Evolutionary conservation across 257 asterid genomes (phyloP).

Genomic region (Solanum pinnatisectum): DNA sequence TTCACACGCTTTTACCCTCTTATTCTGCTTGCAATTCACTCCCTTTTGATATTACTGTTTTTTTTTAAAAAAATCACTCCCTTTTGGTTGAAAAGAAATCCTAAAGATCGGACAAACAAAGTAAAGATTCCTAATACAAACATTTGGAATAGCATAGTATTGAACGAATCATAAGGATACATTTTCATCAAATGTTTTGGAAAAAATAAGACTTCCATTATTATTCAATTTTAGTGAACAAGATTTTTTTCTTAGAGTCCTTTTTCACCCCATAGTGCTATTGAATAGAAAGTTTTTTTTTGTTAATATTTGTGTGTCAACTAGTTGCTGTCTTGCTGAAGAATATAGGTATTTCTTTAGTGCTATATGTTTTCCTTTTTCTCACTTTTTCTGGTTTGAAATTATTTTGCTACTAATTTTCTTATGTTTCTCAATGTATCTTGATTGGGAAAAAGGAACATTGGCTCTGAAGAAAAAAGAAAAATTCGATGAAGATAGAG

Average conservation of each 20-base stretch:
- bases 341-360: not conserved
- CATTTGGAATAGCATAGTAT: not conserved
- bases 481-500: not conserved
- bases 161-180: not conserved
- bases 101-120: not conserved
- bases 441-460: not conserved
- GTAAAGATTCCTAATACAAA: not conserved
- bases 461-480: not conserved
- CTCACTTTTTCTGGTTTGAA: not conserved
- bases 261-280: not conserved
- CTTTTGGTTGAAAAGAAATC: not conserved
- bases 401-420: not conserved
- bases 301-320: not conserved
- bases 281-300: not conserved
- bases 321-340: not conserved
- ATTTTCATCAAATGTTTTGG: not conserved
- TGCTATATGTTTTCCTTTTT: not conserved
- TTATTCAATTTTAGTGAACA: not conserved
- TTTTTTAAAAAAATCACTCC: not conserved
- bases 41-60: not conserved
- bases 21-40: not conserved
- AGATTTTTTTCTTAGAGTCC: not conserved
- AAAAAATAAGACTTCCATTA: not conserved
- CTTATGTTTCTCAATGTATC: not conserved
- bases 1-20: not conserved